Evolutionary conservation across 345 rosid genomes (phyloP).

Genomic region (Citrus sinensis): DNA sequence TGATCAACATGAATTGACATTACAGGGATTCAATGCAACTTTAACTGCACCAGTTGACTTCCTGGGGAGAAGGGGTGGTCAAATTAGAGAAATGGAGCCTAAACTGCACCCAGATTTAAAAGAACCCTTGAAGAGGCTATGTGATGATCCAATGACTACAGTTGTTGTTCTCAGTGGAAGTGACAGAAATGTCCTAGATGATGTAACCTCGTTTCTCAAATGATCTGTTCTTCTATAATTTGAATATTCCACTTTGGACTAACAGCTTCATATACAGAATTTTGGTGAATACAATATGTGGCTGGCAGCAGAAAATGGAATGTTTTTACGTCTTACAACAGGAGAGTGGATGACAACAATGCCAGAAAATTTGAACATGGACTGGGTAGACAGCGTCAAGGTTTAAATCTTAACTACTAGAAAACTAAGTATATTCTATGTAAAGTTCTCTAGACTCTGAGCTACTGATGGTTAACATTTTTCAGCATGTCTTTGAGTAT

Average conservation of each 20-base stretch:
- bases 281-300: conserved; percentile 52
- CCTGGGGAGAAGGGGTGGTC: conserved; percentile 41
- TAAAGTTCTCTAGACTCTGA: conserved; percentile 12
- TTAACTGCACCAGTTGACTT: conserved; percentile 43
- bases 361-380: conserved; percentile 58
- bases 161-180: conserved; percentile 56
- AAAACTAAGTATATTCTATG: conserved; percentile 6
- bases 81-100: conserved; percentile 50
- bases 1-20: conserved; percentile 5
- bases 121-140: conserved; percentile 41
- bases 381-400: conserved; percentile 66
- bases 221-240: neutral
- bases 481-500: conserved; percentile 56
- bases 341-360: conserved; percentile 65
- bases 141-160: conserved; percentile 44
- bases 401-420: conserved; percentile 16
- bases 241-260: conserved; percentile 8
- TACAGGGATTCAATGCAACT: conserved; percentile 53
- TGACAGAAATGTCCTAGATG: conserved; percentile 46
- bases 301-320: conserved; percentile 69
- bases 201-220: conserved; percentile 27
- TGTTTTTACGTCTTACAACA: conserved; percentile 43
- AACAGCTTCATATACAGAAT: conserved; percentile 34
- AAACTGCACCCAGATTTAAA: conserved; percentile 38
- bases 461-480: conserved; percentile 20